Base-by-base conservation (phyloP, 1,284 basidiomycete species). In the Ganoderma leucocontextum region DNA sequence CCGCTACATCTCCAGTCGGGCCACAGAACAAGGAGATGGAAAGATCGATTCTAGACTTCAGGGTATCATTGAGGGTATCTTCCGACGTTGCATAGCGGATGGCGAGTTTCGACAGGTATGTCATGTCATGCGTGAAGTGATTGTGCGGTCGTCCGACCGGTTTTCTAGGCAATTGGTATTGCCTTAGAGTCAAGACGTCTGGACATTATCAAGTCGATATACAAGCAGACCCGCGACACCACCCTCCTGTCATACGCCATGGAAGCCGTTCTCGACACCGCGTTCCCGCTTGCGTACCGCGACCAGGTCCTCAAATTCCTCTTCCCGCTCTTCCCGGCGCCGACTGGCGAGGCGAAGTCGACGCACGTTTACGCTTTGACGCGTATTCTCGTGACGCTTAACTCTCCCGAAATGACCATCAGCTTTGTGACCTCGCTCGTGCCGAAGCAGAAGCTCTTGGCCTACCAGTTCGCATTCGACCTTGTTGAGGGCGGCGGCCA, bases 401-500 rank as follows among this genome's bases (percentile, higher is more conserved):
- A 93, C 77, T 91, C 91, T 69, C 87, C 92, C 6, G 85, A 89
- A 0, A 84, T 95, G 59, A 93, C 94, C 1, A 85, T 93, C 12
- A 85, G 89, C 29, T 84, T 96, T 59, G 79, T 97, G 70, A 86
- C 85, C 8, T 89, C 90, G 2, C 84, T 96, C 25, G 86, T 95
- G 15, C 88, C 90, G 0, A 87, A 88, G 70, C 88, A 94, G 75
- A 86, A 87, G 47, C 81, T 95, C 6, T 84, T 96, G 42, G 95
- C 95, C 2, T 97, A 95, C 78, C 97, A 99, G 78, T 91, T 98
- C 77, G 95, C 93, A 0, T 98, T 98, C 77, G 97, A 98, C 80
- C 83, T 98, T 63, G 93, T 93, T 19, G 96, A 98, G 81, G 95
- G 96, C 58, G 96, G 95, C 2, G 90, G 94, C 1, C 95, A 97